Base-by-base conservation (phyloP, 345 rosid genomes). In the Citrus hindsii region DNA sequence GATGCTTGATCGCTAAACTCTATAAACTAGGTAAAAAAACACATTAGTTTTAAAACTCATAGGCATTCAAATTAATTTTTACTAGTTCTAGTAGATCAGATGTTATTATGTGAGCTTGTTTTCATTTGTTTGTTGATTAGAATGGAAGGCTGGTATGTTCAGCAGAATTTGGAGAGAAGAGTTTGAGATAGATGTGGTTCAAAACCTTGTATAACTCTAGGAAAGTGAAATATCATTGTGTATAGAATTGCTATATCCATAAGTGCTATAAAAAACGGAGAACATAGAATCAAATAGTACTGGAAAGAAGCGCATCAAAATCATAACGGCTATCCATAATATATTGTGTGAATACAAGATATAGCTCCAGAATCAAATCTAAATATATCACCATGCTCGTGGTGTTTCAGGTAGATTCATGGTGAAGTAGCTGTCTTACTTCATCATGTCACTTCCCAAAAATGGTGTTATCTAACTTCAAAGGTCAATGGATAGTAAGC, bases 1-100 rank as follows among this genome's bases (percentile, higher is more conserved):
- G 97, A 94, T 75, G 81, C 87, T 77, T 91, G 86, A 89, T 72
- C 80, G 28, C 48, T 12, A 48, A 19, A 66, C 40, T 35, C 32
- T 78, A 28, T 66, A 65, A 22, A 53, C 68, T 82, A 79, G 82
- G 56, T 67, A 82, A 80, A 74, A 37, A 62, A 46, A 46, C n/a
- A 27, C 71, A 74, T 76, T 69, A 79, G 67, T 58, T 77, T 83
- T 81, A 81, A 75, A 84, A 79, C 77, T 77, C 72, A 78, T 80
- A 83, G 80, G 82, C 67, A 62, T 33, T 46, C n/a, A 38, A 22
- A 32, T 22, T 56, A 51, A 27, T 12, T 51, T 40, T 38, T 4
- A 38, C 24, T 66, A 28, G 76, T 32, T 78, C 33, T 69, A 65
- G 71, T 22, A 51, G 53, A 71, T 38, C 37, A 76, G 70, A 46